A percentile compares a stretch with the other conserved stretches of the same genome.
Evolutionary conservation across 73 alveolate genomes (phyloP).

Genomic region (Paramecium primaurelia): DNA sequence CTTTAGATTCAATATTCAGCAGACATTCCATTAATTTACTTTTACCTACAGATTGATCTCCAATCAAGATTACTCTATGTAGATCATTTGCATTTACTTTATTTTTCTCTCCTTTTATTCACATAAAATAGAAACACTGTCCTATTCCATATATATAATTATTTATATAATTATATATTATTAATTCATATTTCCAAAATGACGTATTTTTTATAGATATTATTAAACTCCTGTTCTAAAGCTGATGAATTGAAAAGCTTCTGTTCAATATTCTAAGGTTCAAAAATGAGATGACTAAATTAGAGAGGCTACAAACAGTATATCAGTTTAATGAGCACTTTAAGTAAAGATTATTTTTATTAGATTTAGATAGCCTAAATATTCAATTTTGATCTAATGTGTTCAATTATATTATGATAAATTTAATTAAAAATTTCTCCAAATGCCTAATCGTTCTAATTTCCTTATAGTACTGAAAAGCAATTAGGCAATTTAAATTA

Average conservation of each 20-base stretch:
- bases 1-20: slow-evolving; percentile 35
- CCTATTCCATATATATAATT: background rate
- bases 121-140: background rate
- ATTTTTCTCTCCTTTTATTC: slow-evolving; percentile 2
- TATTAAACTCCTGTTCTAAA: background rate
- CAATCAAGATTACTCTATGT: slow-evolving; percentile 38
- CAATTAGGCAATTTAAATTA: background rate
- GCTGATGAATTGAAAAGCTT: background rate
- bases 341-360: background rate
- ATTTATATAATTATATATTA: too few relatives aligned
- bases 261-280: background rate
- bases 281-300: background rate
- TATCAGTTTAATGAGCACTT: background rate
- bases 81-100: background rate
- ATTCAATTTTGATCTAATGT: background rate
- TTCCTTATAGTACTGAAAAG: background rate
- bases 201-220: background rate
- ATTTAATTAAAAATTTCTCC: background rate
- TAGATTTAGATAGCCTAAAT: background rate
- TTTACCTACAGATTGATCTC: slow-evolving; percentile 42
- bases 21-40: slow-evolving; percentile 12
- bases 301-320: background rate
- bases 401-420: background rate
- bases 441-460: background rate
- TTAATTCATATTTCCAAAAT: background rate